Evolutionary conservation across 2,329 filamentous ascomycete genomes (phyloP).

Genomic region (Ophiocordyceps australis): DNA sequence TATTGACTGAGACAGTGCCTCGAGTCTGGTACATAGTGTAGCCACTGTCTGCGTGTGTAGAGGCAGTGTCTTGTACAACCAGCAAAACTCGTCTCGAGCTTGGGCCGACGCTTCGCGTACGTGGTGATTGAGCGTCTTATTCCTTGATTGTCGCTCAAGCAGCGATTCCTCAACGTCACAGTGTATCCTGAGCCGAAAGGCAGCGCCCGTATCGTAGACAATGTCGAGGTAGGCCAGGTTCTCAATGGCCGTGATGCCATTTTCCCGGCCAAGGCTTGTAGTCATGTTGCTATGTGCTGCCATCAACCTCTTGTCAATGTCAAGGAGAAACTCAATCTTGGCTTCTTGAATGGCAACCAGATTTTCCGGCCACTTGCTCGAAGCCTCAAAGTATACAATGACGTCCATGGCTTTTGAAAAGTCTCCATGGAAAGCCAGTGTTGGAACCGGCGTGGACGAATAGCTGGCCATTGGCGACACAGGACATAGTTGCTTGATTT

Average conservation of each 20-base stretch:
- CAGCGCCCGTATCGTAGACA: conserved; percentile 48
- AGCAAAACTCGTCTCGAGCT: conserved; percentile 53
- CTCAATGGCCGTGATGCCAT: conserved; percentile 44
- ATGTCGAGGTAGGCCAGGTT: conserved; percentile 78
- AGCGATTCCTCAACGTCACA: conserved; percentile 74
- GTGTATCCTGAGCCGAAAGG: conserved; percentile 75
- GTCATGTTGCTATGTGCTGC: conserved; percentile 39
- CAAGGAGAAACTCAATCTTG: conserved; percentile 77
- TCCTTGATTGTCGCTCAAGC: conserved; percentile 60
- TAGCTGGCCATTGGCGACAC: conserved; percentile 59
- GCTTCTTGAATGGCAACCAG: conserved; percentile 80
- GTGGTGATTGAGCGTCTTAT: conserved; percentile 47
- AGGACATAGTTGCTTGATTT: conserved; percentile 62
- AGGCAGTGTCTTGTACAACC: conserved; percentile 52
- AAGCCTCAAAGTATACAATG: conserved; percentile 82
- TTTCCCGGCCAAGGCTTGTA: conserved; percentile 66
- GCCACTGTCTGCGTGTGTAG: conserved; percentile 68
- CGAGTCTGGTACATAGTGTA: conserved; percentile 64
- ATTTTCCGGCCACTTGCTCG: conserved; percentile 85
- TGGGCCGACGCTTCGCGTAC: conserved; percentile 50
- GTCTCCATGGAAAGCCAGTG: conserved; percentile 23
- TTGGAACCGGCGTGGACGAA: conserved; percentile 33
- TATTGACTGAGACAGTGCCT: conserved; percentile 64
- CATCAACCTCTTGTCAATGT: conserved; percentile 53
- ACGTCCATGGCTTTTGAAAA: conserved; percentile 48